phyloP scores from a whole-genome alignment of 371 early-diverging fungal genomes.

The Coemansia sp. region DNA sequence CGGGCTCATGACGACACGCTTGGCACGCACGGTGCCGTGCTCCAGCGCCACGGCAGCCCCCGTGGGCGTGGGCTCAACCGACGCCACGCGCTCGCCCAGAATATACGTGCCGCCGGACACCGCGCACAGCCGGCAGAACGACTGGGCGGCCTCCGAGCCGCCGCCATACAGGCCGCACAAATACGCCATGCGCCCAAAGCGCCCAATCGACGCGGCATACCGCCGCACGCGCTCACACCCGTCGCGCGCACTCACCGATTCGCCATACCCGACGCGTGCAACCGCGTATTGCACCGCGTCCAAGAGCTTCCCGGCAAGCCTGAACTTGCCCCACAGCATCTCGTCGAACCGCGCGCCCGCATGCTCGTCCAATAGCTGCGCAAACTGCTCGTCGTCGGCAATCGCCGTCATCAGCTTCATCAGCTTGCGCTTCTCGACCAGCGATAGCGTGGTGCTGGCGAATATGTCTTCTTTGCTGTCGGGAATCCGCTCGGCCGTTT shows the following conservation, averaged over 20 bases:
- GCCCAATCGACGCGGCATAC: conserved; percentile 81
- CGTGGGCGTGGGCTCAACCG: not conserved
- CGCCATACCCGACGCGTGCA: conserved; percentile 58
- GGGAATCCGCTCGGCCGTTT: conserved; percentile 59
- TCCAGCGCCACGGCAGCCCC: conserved; percentile 10
- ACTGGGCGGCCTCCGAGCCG: conserved; percentile 86
- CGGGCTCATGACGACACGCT: conserved; percentile 25
- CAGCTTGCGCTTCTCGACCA: conserved; percentile 84
- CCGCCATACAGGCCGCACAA: conserved; percentile 86
- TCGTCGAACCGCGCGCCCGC: conserved; percentile 16
- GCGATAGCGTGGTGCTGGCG: conserved; percentile 65
- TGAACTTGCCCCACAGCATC: conserved; percentile 60
- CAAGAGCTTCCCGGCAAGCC: conserved; percentile 64
- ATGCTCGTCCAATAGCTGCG: not conserved
- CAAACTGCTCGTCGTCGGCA: conserved; percentile 3
- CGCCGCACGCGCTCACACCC: conserved; percentile 66
- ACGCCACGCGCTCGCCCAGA: conserved; percentile 51
- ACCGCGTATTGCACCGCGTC: conserved; percentile 73
- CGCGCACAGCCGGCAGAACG: conserved; percentile 88
- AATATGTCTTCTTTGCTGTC: conserved; percentile 94
- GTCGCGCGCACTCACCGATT: conserved; percentile 53
- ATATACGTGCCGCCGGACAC: conserved; percentile 90
- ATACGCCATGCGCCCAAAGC: conserved; percentile 82
- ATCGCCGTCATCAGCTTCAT: conserved; percentile 84
- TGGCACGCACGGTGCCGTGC: conserved; percentile 13